These are phyloP conservation scores for Ogataea paraovalis DNA, from an alignment of 805 yeast species.

Conservation along the genomic window DNA sequence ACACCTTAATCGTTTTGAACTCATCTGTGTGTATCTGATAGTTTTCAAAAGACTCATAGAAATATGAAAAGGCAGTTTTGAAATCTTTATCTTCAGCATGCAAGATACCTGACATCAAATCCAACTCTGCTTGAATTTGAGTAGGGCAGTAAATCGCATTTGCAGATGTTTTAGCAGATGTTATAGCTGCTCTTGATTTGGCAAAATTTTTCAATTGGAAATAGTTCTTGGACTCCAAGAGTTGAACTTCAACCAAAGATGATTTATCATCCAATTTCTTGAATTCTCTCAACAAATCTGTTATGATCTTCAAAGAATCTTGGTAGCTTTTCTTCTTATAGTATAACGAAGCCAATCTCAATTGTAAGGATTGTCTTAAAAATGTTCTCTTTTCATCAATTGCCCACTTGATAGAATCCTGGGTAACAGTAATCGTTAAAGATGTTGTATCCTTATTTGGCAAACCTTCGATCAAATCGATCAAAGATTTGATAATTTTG, in stretches of 20 bases:
- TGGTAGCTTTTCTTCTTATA: slow-evolving; percentile 61
- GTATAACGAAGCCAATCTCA: slow-evolving; percentile 74
- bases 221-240: slow-evolving; percentile 84
- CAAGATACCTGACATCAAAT: slow-evolving; percentile 89
- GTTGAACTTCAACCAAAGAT: slow-evolving; percentile 90
- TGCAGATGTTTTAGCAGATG: slow-evolving; percentile 96
- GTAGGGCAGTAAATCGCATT: slow-evolving; percentile 95
- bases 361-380: slow-evolving; percentile 81
- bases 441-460: slow-evolving; percentile 51
- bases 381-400: slow-evolving; percentile 77
- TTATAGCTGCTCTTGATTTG: slow-evolving; percentile 85
- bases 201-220: slow-evolving; percentile 89
- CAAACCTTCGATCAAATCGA: slow-evolving; percentile 69
- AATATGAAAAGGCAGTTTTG: slow-evolving; percentile 92
- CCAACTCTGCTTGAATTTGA: slow-evolving; percentile 89
- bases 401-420: slow-evolving; percentile 87
- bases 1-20: slow-evolving; percentile 49
- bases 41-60: slow-evolving; percentile 92
- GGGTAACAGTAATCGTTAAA: slow-evolving; percentile 66
- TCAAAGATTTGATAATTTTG: slow-evolving; percentile 75
- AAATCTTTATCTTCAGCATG: slow-evolving; percentile 97
- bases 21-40: slow-evolving; percentile 53
- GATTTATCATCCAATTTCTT: slow-evolving; percentile 94
- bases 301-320: slow-evolving; percentile 69
- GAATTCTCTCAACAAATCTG: slow-evolving; percentile 72